Percentiles rank a stretch among this genome's conserved stretches.
phyloP scores from a whole-genome alignment of 176 grass and related monocot species.

The Lolium perenne region DNA sequence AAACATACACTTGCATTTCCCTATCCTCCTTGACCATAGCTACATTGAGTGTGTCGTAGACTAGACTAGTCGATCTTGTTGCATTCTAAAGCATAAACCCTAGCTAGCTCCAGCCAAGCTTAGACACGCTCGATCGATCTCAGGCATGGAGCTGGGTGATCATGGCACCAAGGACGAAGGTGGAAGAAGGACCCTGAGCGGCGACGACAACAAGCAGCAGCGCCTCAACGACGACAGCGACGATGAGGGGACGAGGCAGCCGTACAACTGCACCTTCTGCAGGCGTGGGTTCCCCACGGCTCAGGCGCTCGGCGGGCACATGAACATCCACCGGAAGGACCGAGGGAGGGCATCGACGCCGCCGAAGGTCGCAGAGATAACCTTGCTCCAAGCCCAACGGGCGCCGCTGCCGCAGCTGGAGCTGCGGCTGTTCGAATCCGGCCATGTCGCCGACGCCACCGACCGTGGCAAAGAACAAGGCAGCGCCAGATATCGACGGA shows the following conservation, averaged over 20 bases:
- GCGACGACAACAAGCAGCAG: background rate
- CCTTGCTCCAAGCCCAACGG: background rate
- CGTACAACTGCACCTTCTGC: constrained; percentile 91
- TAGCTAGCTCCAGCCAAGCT: background rate
- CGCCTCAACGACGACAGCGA: background rate
- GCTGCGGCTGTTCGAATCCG: constrained; percentile 57
- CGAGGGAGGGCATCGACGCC: background rate
- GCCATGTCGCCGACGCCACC: background rate
- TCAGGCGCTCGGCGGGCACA: constrained; percentile 88
- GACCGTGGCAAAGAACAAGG: background rate
- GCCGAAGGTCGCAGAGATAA: background rate
- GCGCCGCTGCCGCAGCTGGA: constrained; percentile 38
- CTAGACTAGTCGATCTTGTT: background rate
- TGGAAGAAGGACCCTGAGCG: constrained; percentile 12
- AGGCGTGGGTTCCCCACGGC: constrained; percentile 82
- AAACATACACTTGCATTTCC: background rate
- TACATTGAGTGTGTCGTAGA: background rate
- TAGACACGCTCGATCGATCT: background rate
- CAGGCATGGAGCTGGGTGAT: constrained; percentile 35
- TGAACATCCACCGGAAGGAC: constrained; percentile 85
- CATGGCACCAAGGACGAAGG: constrained; percentile 1
- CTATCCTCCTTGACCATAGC: background rate
- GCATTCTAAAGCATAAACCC: constrained; percentile 26
- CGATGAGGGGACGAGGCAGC: constrained; percentile 44
- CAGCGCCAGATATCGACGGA: background rate